phyloP scores from a whole-genome alignment of 208 protist species.

The Wallacemonas collosoma region DNA sequence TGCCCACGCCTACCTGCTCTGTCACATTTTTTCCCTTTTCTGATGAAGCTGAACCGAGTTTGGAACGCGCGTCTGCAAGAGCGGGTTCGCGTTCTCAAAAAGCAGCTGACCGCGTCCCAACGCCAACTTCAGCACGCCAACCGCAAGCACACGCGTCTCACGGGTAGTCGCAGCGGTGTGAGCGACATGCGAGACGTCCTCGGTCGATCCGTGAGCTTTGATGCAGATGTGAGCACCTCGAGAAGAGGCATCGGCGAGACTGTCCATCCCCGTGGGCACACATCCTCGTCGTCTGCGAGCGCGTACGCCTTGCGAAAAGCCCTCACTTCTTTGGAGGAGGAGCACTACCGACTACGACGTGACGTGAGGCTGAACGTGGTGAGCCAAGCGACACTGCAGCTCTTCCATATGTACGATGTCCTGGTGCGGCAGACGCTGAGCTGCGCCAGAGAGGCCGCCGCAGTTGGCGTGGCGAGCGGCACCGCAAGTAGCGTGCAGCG shows the following conservation, averaged over 20 bases:
- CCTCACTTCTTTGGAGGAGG: constrained; percentile 14
- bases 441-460: constrained; percentile 28
- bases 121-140: constrained; percentile 7
- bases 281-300: neutral
- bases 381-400: constrained; percentile 58
- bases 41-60: constrained; percentile 75
- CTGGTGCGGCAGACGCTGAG: constrained; percentile 38
- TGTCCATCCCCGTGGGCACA: neutral
- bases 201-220: neutral
- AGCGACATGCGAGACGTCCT: neutral
- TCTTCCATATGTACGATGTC: constrained; percentile 73
- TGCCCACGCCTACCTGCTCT: constrained; percentile 66
- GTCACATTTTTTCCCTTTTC: constrained; percentile 83
- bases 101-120: constrained; percentile 24
- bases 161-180: neutral
- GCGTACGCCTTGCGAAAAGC: neutral
- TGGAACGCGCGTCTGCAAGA: constrained; percentile 72
- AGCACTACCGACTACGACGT: constrained; percentile 58
- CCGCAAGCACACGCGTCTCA: constrained; percentile 7
- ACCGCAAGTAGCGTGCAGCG: no score
- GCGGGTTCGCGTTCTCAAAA: constrained; percentile 42
- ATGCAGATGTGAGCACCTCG: neutral
- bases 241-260: neutral
- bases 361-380: constrained; percentile 78
- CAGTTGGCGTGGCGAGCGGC: neutral